Base-by-base conservation (phyloP, 176 grass and related monocot species). In the Raddia guianensis region DNA sequence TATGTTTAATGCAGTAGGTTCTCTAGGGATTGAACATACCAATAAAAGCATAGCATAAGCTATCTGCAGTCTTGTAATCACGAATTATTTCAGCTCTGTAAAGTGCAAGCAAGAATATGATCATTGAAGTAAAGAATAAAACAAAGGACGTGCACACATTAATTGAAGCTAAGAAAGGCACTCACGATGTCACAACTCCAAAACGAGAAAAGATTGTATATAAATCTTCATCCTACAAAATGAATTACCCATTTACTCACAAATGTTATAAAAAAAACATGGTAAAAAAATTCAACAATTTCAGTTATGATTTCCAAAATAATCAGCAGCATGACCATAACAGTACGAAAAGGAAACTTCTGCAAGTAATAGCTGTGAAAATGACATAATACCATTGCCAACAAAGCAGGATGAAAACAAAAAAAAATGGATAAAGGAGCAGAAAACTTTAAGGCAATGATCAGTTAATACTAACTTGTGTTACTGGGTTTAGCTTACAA, bases 31-130 rank as follows among this genome's bases (percentile, higher is more conserved):
- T 64, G 34, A 87, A 56, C 35, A 60, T 89, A 93, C 88, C 96
- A 75, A 98, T 95, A 69, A 95, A 98, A 81, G 95, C 95, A 73
- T 98, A 98, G 56, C 95, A 94, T 70, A 98, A 95, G 72, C 95
- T 95, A 86, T 98, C 92, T 58, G 88, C 95, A 43, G 92, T 93
- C 95, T 93, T 98, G 78, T 80, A 98, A 44, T 94, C 92, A 77
- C 88, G 90, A 74, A 98, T 95, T 73, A 95, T 95, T 82, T 95
- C 95, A 83, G 95, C 86, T 73, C 96, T 98, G 84, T 49, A 87
- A 83, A 45, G 8, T 98, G 84, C 54, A 87, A 83, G 37, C 10
- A 76, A 60, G 64, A 18, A 72, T 68, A 61, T 65, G 70, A 84
- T 84, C 55, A 68, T 66, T 43, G 82, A 66, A 70, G 2, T 16